Evolutionary conservation across 2,329 filamentous ascomycete species (phyloP), one percentile per base, ranked within the genome.

Genomic region (Colletotrichum destructivum): DNA sequence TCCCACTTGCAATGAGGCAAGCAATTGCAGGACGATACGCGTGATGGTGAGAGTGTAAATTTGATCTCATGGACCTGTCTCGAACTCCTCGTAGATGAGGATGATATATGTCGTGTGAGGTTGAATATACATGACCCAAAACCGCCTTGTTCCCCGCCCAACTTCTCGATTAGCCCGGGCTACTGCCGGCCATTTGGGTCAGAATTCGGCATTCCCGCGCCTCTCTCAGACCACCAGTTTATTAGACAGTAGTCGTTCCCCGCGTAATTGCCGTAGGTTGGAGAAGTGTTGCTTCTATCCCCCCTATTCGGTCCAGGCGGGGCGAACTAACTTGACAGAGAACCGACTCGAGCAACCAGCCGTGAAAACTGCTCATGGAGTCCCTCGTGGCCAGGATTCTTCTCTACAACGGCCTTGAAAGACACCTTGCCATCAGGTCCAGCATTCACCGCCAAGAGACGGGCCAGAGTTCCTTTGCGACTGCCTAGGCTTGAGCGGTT

Each of bases 71-170:
- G n/a, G 7, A 21, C 13, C 23, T 15, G n/a, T 13, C 21, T 16
- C n/a, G 4, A 38, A 57, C 7, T 0, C 12, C 1, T 15, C 7
- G n/a, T 23, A 16, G 40, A 57, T 3, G n/a, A 42, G 13, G n/a
- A 42, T 57, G 35, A 42, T 3, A 23, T 40, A 15, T 23, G 13
- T 16, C 11, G n/a, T 57, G n/a, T 57, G 40, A 42, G n/a, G 55
- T 57, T 57, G 38, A 16, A 57, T 57, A 6, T 56, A 21, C 55
- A 57, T 21, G 38, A 26, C n/a, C 35, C 38, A 57, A 42, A 57
- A 18, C 21, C n/a, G n/a, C n/a, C n/a, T 42, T 13, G 6, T 16
- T 5, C 54, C 12, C 7, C 38, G 40, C 35, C 35, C 35, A 3
- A 23, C n/a, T 15, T 11, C n/a, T 42, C 23, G 55, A 13, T 26